A percentile compares a stretch with the other conserved stretches of the same genome.
These are phyloP conservation scores for Xanthoconium purpureum DNA, from an alignment of 768 basidiomycete genomes.

Conservation along the genomic window DNA sequence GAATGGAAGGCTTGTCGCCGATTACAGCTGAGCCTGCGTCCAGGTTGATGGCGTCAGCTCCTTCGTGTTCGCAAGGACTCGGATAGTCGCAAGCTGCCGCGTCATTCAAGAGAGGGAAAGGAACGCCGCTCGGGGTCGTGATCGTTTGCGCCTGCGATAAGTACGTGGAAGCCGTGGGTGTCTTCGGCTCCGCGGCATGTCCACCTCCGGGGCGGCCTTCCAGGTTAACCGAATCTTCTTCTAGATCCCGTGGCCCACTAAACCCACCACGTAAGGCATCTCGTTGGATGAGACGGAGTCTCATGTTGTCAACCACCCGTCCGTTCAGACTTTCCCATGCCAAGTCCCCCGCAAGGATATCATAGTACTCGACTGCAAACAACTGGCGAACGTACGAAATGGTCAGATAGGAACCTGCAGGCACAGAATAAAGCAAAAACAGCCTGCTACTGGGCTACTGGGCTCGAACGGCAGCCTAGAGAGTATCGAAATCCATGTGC, in stretches of 20 bases:
- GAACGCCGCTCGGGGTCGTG: slow-evolving; percentile 22
- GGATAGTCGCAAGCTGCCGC: slow-evolving; percentile 18
- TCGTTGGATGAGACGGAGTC: slow-evolving; percentile 43
- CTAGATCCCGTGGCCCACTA: slow-evolving; percentile 22
- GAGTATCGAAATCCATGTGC: slow-evolving; percentile 1
- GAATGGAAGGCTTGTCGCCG: slow-evolving; percentile 8
- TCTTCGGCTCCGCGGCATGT: slow-evolving; percentile 37
- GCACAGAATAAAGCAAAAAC: neutral
- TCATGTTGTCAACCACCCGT: slow-evolving; percentile 49
- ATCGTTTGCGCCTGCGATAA: slow-evolving; percentile 32
- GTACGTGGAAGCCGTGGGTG: slow-evolving; percentile 34
- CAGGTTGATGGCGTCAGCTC: slow-evolving; percentile 6
- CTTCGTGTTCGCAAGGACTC: slow-evolving; percentile 22
- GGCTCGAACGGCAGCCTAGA: slow-evolving; percentile 5
- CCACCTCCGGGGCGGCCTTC: slow-evolving; percentile 33
- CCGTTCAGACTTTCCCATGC: slow-evolving; percentile 53
- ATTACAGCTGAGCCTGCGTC: slow-evolving; percentile 10
- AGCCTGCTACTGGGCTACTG: slow-evolving; percentile 1
- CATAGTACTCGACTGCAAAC: slow-evolving; percentile 67
- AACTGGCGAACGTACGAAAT: slow-evolving; percentile 25
- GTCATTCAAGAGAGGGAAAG: slow-evolving; percentile 26
- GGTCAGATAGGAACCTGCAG: slow-evolving; percentile 14
- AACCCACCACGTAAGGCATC: slow-evolving; percentile 23
- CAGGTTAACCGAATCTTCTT: slow-evolving; percentile 24
- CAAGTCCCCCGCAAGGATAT: slow-evolving; percentile 52